phyloP scores from a whole-genome alignment of 441 rosid genomes.

The Kokia cookei region DNA sequence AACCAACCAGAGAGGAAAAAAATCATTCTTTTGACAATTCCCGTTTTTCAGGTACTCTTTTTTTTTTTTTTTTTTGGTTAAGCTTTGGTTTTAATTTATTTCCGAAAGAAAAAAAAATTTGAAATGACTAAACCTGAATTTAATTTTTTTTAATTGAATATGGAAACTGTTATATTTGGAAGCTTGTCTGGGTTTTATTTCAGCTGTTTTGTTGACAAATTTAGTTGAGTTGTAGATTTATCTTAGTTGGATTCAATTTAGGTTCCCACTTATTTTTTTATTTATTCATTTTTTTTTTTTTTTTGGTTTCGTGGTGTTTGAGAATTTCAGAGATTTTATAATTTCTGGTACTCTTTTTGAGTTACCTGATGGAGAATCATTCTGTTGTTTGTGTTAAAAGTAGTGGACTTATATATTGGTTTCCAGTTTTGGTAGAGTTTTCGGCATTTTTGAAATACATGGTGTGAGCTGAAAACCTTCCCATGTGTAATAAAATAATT shows the following conservation, averaged over 20 bases:
- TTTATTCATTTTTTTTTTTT: background rate
- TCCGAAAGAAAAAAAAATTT: background rate
- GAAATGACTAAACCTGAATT: background rate
- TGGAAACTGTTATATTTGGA: background rate
- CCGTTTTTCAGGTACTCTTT: conserved; percentile 9
- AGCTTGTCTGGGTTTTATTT: background rate
- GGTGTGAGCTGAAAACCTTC: conserved; percentile 20
- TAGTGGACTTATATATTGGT: conserved; percentile 11
- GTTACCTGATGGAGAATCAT: conserved; percentile 3
- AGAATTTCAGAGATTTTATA: conserved; percentile 10
- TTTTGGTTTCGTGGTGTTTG: conserved; percentile 8
- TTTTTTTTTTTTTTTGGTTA: background rate
- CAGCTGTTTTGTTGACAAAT: background rate
- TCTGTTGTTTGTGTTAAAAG: conserved; percentile 5
- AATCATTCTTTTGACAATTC: background rate
- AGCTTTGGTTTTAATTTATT: background rate
- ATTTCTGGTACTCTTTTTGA: background rate
- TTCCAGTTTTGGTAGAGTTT: conserved; percentile 4
- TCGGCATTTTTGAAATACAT: conserved; percentile 27
- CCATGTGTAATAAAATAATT: conserved; percentile 49
- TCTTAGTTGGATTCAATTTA: background rate
- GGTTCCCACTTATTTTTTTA: background rate
- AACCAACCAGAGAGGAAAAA: background rate
- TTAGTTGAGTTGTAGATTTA: background rate
- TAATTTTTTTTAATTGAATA: conserved; percentile 1